Base-by-base conservation (phyloP, 2,329 filamentous ascomycete species). In the Davidsoniella australis region DNA sequence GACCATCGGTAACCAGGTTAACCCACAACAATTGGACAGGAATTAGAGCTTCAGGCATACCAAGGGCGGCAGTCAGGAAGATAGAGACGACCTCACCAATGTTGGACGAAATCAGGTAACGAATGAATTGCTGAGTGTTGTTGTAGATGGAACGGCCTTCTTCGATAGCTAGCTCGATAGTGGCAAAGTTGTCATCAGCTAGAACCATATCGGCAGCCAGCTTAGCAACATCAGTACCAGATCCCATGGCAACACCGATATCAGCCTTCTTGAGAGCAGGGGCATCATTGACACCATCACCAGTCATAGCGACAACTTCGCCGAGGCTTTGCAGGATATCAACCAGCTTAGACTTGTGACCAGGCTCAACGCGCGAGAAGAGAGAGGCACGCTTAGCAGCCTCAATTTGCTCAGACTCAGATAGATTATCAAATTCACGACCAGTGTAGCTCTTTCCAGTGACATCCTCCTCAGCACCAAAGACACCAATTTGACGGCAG, bases 91-190 rank as follows among this genome's bases (percentile, higher is more conserved):
- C 91, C 65, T 98, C 91, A 59, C 91, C 93, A 57, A 98, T 98
- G 70, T 98, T 98, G 55, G 89, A 96, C 7, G 89, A 96, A 64
- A 98, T 98, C 54, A 98, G 76, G 64, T 98, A 98, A 45, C 93
- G 85, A 67, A 98, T 98, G 67, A 98, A 98, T 64, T 98, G 91
- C 63, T 98, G 91, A 5, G 91, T 98, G 73, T 98, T 98, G 80
- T 91, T 96, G 76, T 95, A 98, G 67, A 98, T 98, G 55, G 88
- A 88, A 55, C 91, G 83, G 48, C 91, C 91, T 67, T 98, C 91
- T 64, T 98, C 91, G 55, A 98, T 88, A 45, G 91, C 91, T 50
- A 86, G 73, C 63, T 94, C 85, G 57, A 98, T 98, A 3, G 91
- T 98, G 54, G 91, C 91, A 64, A 98, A 98, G 72, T 98, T 98